phyloP scores from a whole-genome alignment of 2,329 filamentous ascomycete genomes.

The Calonectria pteridis region DNA sequence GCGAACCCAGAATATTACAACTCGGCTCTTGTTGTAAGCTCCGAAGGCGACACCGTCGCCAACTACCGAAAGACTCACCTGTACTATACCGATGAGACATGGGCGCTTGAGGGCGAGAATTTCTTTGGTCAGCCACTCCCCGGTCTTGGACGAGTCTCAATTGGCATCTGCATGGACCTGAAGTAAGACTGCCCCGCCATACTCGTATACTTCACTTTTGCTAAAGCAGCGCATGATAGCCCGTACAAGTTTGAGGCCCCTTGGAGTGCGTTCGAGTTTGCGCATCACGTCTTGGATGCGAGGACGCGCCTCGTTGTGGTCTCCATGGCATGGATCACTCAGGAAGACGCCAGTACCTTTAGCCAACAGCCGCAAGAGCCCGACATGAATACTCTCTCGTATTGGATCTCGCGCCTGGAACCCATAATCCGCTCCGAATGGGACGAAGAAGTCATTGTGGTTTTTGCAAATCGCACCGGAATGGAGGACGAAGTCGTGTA shows the following conservation, averaged over 20 bases:
- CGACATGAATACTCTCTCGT: slow-evolving; percentile 79
- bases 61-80: slow-evolving; percentile 73
- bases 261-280: slow-evolving; percentile 58
- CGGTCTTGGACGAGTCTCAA: slow-evolving; percentile 63
- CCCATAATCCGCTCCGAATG: slow-evolving; percentile 68
- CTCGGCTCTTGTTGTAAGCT: slow-evolving; percentile 65
- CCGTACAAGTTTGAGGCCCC: slow-evolving; percentile 55
- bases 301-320: slow-evolving; percentile 74
- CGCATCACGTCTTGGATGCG: slow-evolving; percentile 67
- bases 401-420: slow-evolving; percentile 80
- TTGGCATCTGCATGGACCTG: slow-evolving; percentile 74
- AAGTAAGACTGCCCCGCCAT: slow-evolving; percentile 58
- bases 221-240: slow-evolving; percentile 35
- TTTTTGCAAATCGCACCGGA: slow-evolving; percentile 79
- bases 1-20: slow-evolving; percentile 68
- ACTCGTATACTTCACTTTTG: neutral
- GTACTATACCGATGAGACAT: slow-evolving; percentile 71
- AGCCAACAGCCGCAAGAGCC: slow-evolving; percentile 67
- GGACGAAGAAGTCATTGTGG: slow-evolving; percentile 72
- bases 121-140: slow-evolving; percentile 62
- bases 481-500: slow-evolving; percentile 75
- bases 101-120: slow-evolving; percentile 69
- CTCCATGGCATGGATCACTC: slow-evolving; percentile 84
- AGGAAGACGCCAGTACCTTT: slow-evolving; percentile 61
- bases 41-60: slow-evolving; percentile 68